Base-by-base conservation (phyloP, 164 flowering plant genomes). In the Amborella trichopoda region DNA sequence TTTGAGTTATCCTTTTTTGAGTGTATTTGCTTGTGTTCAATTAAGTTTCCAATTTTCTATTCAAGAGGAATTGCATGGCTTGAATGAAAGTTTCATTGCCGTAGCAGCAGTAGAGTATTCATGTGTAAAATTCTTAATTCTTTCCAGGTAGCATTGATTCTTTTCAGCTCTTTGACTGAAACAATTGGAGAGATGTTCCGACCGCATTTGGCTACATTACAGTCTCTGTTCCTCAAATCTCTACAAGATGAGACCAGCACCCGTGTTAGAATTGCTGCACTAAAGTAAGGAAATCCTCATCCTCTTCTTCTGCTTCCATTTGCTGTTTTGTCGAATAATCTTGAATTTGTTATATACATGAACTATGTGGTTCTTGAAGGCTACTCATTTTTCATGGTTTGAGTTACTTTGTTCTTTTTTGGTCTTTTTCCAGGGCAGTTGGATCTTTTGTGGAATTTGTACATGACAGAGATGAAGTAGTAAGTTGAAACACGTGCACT, bases 131-230 rank as follows among this genome's bases (percentile, higher is more conserved):
- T n/a, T 60, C 58, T 6, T 30, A 30, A 30, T 4, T 17, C 61
- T 17, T 48, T 26, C 42, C 41, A 90, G 98, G 93, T 86, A 62
- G 91, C 89, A 23, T 65, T 90, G 74, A 81, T 90, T 57, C 83
- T 90, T 34, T 90, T 90, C 75, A 86, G 95, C 73, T 86, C 98
- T 14, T 75, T 86, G 55, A 86, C 94, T 14, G 98, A 90, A 71
- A 90, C 98, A 27, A 81, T 86, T 37, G 98, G 98, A 50, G 68
- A 60, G 52, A 50, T 84, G 40, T 86, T 90, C 65, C 81, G 60
- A 48, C 83, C 89, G n/a, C 68, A 83, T 70, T 86, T 86, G 38
- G 46, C 81, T 11, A 80, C 81, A 47, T 46, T 90, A 41, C 94
- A 90, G 46, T 59, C 81, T 65, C 81, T 90, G 61, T 67, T 90